Percentiles rank a stretch among this genome's conserved stretches.
These are phyloP conservation scores for Tricholoma matsutake DNA, from an alignment of 768 basidiomycete genomes.

Conservation along the genomic window DNA sequence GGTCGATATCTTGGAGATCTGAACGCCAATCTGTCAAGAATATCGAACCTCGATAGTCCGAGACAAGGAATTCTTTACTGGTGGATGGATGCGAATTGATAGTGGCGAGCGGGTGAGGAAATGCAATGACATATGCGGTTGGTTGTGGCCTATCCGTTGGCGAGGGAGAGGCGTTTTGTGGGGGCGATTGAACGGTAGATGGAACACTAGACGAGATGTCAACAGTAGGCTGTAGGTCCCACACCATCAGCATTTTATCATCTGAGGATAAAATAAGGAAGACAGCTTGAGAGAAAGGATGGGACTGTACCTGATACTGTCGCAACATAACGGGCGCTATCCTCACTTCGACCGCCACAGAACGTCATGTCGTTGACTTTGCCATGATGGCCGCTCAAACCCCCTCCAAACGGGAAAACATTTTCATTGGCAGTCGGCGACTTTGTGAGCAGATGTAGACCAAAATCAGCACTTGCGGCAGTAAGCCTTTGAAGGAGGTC, in stretches of 20 bases:
- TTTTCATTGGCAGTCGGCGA: slow-evolving; percentile 43
- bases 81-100: slow-evolving; percentile 69
- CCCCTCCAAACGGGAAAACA: slow-evolving; percentile 73
- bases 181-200: slow-evolving; percentile 27
- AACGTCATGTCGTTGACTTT: slow-evolving; percentile 77
- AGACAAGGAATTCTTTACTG: slow-evolving; percentile 76
- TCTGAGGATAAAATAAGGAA: slow-evolving; percentile 37
- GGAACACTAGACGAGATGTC: slow-evolving; percentile 39
- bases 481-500: slow-evolving; percentile 46
- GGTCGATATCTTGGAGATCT: slow-evolving; percentile 54
- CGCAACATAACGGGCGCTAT: slow-evolving; percentile 70
- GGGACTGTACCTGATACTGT: slow-evolving; percentile 65
- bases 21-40: slow-evolving; percentile 84
- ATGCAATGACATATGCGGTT: slow-evolving; percentile 72
- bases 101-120: slow-evolving; percentile 66
- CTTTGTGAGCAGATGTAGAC: slow-evolving; percentile 68
- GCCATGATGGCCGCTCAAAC: slow-evolving; percentile 78
- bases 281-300: slow-evolving; percentile 1
- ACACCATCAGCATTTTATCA: slow-evolving; percentile 82
- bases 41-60: slow-evolving; percentile 70
- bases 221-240: slow-evolving; percentile 70
- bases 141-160: slow-evolving; percentile 56
- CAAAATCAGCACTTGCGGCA: slow-evolving; percentile 65
- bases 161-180: slow-evolving; percentile 26
- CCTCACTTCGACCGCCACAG: slow-evolving; percentile 70